Base-by-base conservation (phyloP, 768 basidiomycete genomes). In the Tremella fuciformis region DNA sequence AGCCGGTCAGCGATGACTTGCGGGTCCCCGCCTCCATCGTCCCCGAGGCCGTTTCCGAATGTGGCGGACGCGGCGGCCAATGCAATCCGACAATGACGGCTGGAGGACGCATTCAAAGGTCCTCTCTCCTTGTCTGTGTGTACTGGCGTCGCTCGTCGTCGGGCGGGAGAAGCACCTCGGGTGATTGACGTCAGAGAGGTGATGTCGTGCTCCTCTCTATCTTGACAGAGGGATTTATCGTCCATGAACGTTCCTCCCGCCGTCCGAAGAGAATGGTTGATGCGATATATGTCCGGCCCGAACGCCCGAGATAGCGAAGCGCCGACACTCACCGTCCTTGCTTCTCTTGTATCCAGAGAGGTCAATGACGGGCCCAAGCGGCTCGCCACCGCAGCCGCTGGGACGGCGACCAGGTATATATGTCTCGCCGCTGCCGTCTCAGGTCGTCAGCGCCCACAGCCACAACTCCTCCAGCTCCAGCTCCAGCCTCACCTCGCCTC, bases 41-140 rank as follows among this genome's bases (percentile, higher is more conserved):
- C 29, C 29, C 29, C 29, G 29, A 34, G 29, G 29, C 29, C 29
- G 29, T 4, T 6, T 34, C 4, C 29, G 11, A 34, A 46, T 46
- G 42, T 46, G 42, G 42, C n/a, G 22, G n/a, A 46, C 42, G 16
- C 42, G 42, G 22, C 42, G 42, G 42, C n/a, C 22, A 22, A 46
- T 8, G 42, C 6, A 46, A 46, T n/a, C n/a, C n/a, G 6, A 46
- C 4, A 15, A 46, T n/a, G 22, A 46, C 42, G 22, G n/a, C n/a
- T 4, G 16, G 42, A 15, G 16, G n/a, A 46, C 42, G 16, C 42
- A 46, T 18, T 46, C n/a, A 22, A 15, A n/a, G 22, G 22, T n/a
- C 42, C 42, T 46, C 42, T 46, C 42, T 22, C 42, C n/a, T 46
- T 46, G 42, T 46, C 4, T 22, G 42, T 46, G 22, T 22, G 42